Evolutionary conservation across 257 asterid genomes (phyloP).

Genomic region (Petunia axillaris): DNA sequence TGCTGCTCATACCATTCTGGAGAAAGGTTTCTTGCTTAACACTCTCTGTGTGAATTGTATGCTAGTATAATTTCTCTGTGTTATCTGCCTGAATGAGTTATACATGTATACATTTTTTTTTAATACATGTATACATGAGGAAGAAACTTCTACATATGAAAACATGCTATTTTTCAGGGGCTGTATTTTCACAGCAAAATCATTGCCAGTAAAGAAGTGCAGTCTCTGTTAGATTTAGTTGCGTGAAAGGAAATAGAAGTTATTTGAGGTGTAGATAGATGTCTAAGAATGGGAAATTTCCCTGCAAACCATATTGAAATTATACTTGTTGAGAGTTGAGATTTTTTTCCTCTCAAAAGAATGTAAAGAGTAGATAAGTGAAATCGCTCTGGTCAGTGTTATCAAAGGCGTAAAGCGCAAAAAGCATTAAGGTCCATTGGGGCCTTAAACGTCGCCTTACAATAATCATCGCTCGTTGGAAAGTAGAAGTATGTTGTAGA

Average conservation of each 20-base stretch:
- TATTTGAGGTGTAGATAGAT: not conserved
- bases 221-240: not conserved
- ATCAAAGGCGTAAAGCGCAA: too few relatives aligned
- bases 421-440: too few relatives aligned
- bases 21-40: conserved; percentile 55
- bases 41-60: not conserved
- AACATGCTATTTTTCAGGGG: not conserved
- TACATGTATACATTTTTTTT: not conserved
- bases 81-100: not conserved
- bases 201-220: not conserved
- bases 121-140: not conserved
- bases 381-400: not conserved
- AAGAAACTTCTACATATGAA: not conserved
- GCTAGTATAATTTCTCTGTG: not conserved
- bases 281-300: not conserved
- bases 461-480: too few relatives aligned
- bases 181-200: not conserved
- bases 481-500: too few relatives aligned
- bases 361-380: not conserved
- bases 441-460: too few relatives aligned
- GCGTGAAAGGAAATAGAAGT: not conserved
- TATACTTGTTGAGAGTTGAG: not conserved
- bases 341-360: not conserved
- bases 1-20: conserved; percentile 93
- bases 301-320: too few relatives aligned